These are phyloP conservation scores for Zymoseptoria ardabiliae DNA, from an alignment of 2,329 filamentous ascomycete species.

Conservation along the genomic window DNA sequence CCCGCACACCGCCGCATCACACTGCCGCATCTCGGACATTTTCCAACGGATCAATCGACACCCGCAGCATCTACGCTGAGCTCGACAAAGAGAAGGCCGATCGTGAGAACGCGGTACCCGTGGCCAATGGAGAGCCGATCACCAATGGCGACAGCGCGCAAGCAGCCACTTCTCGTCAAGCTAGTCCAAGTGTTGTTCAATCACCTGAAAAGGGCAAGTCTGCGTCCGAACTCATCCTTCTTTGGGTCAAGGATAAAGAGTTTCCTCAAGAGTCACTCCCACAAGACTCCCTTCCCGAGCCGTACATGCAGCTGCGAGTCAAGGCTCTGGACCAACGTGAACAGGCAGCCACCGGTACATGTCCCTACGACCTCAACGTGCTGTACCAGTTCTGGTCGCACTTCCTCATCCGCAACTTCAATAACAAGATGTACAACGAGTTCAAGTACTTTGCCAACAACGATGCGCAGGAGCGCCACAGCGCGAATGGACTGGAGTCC, in stretches of 20 bases:
- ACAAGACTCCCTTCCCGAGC: slow-evolving; percentile 40
- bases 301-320: slow-evolving; percentile 42
- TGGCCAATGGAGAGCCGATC: slow-evolving; percentile 29
- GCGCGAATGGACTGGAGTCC: slow-evolving; percentile 52
- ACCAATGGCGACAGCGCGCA: slow-evolving; percentile 19
- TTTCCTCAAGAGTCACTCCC: slow-evolving; percentile 37
- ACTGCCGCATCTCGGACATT: slow-evolving; percentile 42
- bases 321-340: slow-evolving; percentile 45
- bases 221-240: slow-evolving; percentile 29
- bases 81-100: slow-evolving; percentile 32
- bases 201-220: slow-evolving; percentile 12
- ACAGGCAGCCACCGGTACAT: slow-evolving; percentile 36
- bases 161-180: slow-evolving; percentile 9
- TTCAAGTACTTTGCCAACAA: slow-evolving; percentile 61
- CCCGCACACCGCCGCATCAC: slow-evolving; percentile 33
- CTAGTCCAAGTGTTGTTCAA: slow-evolving; percentile 12
- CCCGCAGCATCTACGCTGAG: slow-evolving; percentile 44
- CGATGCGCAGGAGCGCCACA: slow-evolving; percentile 49
- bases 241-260: slow-evolving; percentile 46
- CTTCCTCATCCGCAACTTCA: slow-evolving; percentile 67
- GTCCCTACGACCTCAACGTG: slow-evolving; percentile 54
- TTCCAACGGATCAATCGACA: slow-evolving; percentile 51
- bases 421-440: slow-evolving; percentile 66
- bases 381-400: slow-evolving; percentile 71
- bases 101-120: slow-evolving; percentile 31